Conservation (phyloP, 164 flowering plant species). For the Vitis rotundifolia region DNA sequence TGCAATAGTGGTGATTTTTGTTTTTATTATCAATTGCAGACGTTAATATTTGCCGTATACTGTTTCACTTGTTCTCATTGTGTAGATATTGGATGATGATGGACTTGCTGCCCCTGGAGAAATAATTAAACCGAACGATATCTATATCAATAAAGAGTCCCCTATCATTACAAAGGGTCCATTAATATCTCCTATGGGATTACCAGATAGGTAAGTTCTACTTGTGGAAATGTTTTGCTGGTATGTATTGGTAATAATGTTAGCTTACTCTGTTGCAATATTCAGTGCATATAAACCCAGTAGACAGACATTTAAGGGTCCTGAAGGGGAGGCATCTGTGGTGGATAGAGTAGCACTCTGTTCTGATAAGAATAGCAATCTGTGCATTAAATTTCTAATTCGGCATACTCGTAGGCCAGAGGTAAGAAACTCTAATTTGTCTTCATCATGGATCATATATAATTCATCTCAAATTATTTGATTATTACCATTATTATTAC, state of each 20-base stretch:
- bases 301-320: constrained; percentile 52
- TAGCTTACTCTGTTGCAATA: constrained; percentile 2
- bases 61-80: constrained; percentile 4
- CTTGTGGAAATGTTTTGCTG: background rate
- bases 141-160: constrained; percentile 63
- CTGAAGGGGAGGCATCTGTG: constrained; percentile 74
- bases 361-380: constrained; percentile 48
- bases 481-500: background rate
- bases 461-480: background rate
- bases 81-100: constrained; percentile 85
- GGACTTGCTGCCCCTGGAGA: constrained; percentile 95
- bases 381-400: constrained; percentile 62
- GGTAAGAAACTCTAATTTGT: constrained; percentile 30
- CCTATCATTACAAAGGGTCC: constrained; percentile 40
- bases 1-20: background rate
- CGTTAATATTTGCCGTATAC: background rate
- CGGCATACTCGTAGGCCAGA: constrained; percentile 96
- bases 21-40: background rate
- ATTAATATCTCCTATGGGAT: constrained; percentile 20
- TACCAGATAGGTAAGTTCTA: constrained; percentile 51
- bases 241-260: background rate
- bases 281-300: constrained; percentile 53
- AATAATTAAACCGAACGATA: constrained; percentile 62
- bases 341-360: constrained; percentile 81
- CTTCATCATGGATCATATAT: background rate